phyloP scores from a whole-genome alignment of 306 rosid species.

The Malus sylvestris region DNA sequence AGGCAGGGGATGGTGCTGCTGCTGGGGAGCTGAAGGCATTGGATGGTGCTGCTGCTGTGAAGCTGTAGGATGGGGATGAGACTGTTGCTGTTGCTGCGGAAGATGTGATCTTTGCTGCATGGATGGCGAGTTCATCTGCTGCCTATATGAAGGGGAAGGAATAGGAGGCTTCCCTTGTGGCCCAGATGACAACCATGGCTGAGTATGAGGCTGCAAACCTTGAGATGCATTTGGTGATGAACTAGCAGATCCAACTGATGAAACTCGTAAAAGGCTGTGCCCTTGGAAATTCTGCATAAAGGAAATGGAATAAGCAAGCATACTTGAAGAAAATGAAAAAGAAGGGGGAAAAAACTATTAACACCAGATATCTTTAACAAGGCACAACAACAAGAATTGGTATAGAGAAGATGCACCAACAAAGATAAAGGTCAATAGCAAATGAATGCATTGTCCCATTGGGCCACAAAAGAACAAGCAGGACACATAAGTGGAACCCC shows the following conservation, averaged over 20 bases:
- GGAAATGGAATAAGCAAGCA: constrained; percentile 11
- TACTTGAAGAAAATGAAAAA: background rate
- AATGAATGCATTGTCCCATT: background rate
- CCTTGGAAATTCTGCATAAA: constrained; percentile 73
- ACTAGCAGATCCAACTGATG: constrained; percentile 57
- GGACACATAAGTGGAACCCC: background rate
- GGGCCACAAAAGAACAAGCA: background rate
- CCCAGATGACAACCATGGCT: constrained; percentile 87
- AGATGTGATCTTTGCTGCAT: constrained; percentile 69
- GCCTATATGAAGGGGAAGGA: constrained; percentile 71
- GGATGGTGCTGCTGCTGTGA: constrained; percentile 14
- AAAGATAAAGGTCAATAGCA: background rate
- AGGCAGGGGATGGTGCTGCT: background rate
- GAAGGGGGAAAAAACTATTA: background rate
- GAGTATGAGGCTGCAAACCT: constrained; percentile 56
- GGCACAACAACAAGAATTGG: background rate
- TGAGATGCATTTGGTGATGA: constrained; percentile 58
- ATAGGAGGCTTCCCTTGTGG: constrained; percentile 91
- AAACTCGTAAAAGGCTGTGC: constrained; percentile 57
- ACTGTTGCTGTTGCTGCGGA: constrained; percentile 58
- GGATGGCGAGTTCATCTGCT: constrained; percentile 53
- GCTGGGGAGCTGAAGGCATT: background rate
- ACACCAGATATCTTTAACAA: background rate
- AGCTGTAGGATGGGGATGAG: constrained; percentile 8
- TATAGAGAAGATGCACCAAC: background rate